These are phyloP conservation scores for Coemansia sp. DNA, from an alignment of 371 early-diverging fungal species.

Conservation along the genomic window DNA sequence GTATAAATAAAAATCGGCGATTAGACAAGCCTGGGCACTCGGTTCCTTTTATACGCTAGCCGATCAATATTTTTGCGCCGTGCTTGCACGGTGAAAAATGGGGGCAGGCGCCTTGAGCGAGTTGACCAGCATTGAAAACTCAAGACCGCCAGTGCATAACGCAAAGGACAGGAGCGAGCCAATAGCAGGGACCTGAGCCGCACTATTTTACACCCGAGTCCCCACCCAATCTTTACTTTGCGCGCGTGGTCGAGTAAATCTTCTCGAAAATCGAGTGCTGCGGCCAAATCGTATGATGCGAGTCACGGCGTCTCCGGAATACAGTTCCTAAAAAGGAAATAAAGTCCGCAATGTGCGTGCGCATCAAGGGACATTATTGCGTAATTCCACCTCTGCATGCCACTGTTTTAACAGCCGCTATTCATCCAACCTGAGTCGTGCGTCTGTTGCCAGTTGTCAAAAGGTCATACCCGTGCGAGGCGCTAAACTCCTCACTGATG, in stretches of 20 bases:
- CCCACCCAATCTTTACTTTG: neutral
- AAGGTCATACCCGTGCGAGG: neutral
- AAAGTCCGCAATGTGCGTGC: slow-evolving; percentile 10
- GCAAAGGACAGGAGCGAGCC: neutral
- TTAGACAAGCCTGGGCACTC: neutral
- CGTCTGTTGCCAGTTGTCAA: neutral
- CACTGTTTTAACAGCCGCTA: neutral
- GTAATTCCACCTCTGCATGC: neutral
- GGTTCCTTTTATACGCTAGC: neutral
- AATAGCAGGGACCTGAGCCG: neutral
- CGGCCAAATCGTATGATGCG: neutral
- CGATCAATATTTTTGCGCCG: neutral
- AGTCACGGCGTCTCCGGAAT: slow-evolving; percentile 1
- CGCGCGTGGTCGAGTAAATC: neutral
- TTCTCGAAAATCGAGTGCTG: neutral
- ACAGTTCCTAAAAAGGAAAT: slow-evolving; percentile 6
- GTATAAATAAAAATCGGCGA: neutral
- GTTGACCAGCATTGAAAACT: too few relatives aligned
- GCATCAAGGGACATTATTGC: neutral
- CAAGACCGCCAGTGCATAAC: neutral
- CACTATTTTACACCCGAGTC: neutral
- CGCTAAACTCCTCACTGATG: neutral
- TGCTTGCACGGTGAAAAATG: too few relatives aligned
- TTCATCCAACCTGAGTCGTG: neutral
- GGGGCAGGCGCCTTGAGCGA: neutral